Conservation (phyloP, 139 green algal species). For the Chlorella sp. region DNA sequence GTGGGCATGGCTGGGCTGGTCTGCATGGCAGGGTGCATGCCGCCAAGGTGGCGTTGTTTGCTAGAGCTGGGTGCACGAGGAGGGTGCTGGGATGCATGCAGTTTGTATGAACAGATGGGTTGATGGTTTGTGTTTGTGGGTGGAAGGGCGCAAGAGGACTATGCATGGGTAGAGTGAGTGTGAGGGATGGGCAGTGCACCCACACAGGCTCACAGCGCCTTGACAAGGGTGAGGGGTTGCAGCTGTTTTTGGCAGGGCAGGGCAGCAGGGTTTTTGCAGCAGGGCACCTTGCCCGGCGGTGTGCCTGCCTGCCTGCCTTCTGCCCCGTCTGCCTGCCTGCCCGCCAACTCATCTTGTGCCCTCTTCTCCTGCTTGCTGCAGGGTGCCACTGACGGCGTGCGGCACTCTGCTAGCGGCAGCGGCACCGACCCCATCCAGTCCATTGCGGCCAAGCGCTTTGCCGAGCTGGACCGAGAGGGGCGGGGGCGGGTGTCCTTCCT, state of each 20-base stretch:
- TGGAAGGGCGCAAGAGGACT: too few relatives aligned
- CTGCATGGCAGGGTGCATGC: too few relatives aligned
- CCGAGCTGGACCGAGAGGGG: slow-evolving; percentile 23
- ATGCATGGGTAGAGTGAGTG: too few relatives aligned
- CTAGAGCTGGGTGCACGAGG: too few relatives aligned
- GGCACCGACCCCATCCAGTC: slow-evolving; percentile 14
- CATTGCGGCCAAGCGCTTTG: slow-evolving; percentile 21
- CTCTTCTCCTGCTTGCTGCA: background rate
- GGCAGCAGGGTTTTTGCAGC: too few relatives aligned
- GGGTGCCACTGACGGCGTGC: slow-evolving; percentile 19
- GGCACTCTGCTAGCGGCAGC: slow-evolving; percentile 7
- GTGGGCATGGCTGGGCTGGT: background rate
- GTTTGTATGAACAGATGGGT: too few relatives aligned
- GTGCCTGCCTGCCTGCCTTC: background rate
- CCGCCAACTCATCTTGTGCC: background rate
- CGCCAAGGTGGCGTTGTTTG: background rate
- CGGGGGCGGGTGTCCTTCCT: slow-evolving; percentile 4
- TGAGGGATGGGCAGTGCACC: background rate
- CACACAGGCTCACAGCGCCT: background rate
- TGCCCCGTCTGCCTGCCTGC: background rate
- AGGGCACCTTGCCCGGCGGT: background rate
- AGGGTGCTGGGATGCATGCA: too few relatives aligned
- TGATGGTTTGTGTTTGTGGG: too few relatives aligned
- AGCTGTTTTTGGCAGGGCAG: background rate
- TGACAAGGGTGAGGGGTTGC: background rate